Base-by-base conservation (phyloP, 176 grass and related monocot genomes). In the Avena insularis region DNA sequence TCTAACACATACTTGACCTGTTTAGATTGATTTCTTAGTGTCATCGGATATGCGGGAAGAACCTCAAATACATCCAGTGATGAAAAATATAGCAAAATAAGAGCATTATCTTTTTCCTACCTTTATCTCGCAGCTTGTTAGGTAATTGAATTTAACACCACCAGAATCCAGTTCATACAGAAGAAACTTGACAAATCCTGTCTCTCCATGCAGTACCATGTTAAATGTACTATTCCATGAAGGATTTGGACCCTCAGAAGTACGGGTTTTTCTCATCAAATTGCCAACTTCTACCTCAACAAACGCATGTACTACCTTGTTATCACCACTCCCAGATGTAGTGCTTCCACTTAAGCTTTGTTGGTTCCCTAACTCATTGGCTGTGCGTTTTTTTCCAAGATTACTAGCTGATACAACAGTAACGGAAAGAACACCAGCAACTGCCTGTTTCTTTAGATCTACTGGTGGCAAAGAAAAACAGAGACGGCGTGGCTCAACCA, bases 101-200 rank as follows among this genome's bases (percentile, higher is more conserved):
- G 14, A 84, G 82, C 20, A 38, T 63, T 47, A 53, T 72, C 7
- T 59, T n/a, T 47, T 61, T 7, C 40, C 58, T 91, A 99, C 97
- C 97, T 96, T 99, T 91, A 96, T 91, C 82, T 99, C 94, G 25
- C 92, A 99, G 67, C 89, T 85, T 91, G 97, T 91, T 56, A 99
- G 53, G 80, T 91, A 94, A 82, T 96, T 98, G 40, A 86, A 91
- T 74, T 90, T 93, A 21, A 99, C 94, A 83, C 97, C 85, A 56
- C 63, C 86, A 8, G 91, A 84, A 87, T 99, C 92, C 87, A 92
- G 84, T 83, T 96, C 94, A 89, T 99, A 99, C 40, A 99, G 85
- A 80, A 91, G 75, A 96, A 99, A 99, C 87, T 91, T 99, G 46
- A 96, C 46, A 83, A 95, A 57, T 48, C 94, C 97, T 62, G 85